Percentiles rank a stretch among this genome's conserved stretches.
Evolutionary conservation across 345 rosid genomes (phyloP).

Genomic region (Gossypium thurberi): DNA sequence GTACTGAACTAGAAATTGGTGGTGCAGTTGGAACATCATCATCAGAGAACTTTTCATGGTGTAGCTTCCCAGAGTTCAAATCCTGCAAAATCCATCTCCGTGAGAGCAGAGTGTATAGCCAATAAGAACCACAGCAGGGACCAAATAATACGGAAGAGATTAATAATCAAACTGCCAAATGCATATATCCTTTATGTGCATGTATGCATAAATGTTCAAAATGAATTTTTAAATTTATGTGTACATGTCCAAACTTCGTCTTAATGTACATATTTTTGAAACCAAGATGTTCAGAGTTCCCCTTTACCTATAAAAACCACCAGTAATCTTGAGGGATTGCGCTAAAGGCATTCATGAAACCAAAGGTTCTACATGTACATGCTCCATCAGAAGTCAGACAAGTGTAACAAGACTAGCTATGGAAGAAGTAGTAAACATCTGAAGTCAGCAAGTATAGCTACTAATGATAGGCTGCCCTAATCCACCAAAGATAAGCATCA

Average conservation of each 20-base stretch:
- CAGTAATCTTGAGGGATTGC: neutral
- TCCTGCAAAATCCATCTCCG: constrained; percentile 31
- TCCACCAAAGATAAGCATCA: neutral
- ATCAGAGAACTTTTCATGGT: constrained; percentile 32
- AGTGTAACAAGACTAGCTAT: neutral
- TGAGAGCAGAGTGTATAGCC: neutral
- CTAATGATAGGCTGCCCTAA: neutral
- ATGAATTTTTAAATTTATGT: neutral
- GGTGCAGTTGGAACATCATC: constrained; percentile 85
- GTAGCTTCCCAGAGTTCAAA: constrained; percentile 22
- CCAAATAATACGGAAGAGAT: neutral
- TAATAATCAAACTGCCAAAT: neutral
- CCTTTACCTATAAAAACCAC: neutral
- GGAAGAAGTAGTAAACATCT: neutral
- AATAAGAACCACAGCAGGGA: neutral
- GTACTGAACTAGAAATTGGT: constrained; percentile 53
- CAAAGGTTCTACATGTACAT: neutral
- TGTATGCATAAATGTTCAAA: neutral
- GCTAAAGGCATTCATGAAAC: neutral
- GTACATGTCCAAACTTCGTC: neutral
- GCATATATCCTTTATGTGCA: neutral
- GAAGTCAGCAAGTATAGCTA: neutral
- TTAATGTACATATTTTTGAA: neutral
- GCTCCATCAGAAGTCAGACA: neutral
- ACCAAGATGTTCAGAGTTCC: neutral